Conservation (phyloP, 2,329 filamentous ascomycete species). For the Trichoderma sp. region DNA sequence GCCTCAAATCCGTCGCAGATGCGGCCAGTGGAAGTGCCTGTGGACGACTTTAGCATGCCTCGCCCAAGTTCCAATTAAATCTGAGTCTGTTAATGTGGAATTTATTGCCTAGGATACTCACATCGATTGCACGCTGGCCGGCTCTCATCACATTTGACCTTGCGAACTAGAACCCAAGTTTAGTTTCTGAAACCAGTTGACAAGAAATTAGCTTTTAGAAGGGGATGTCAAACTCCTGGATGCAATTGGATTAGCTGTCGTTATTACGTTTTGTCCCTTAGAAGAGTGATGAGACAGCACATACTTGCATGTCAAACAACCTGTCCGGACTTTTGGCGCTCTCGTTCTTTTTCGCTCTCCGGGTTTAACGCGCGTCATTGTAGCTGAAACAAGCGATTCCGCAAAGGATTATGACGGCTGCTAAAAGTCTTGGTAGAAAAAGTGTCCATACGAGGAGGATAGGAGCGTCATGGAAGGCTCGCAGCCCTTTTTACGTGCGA, state of each 20-base stretch:
- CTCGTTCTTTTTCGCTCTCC: background rate
- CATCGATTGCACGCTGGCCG: background rate
- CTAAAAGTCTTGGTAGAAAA: too few species aligned
- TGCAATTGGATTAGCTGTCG: background rate
- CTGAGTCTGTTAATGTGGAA: too few species aligned
- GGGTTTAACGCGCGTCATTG: background rate
- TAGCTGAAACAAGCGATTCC: background rate
- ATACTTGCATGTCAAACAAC: background rate
- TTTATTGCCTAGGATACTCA: background rate
- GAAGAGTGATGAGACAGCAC: background rate
- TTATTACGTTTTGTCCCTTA: background rate
- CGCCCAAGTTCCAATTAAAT: too few species aligned
- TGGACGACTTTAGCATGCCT: too few species aligned
- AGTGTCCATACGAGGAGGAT: background rate
- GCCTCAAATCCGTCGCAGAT: too few species aligned
- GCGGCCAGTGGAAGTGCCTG: too few species aligned
- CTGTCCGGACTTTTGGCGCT: background rate
- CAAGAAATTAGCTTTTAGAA: background rate
- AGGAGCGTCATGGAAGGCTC: background rate
- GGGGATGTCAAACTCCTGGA: background rate
- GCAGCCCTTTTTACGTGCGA: too few species aligned
- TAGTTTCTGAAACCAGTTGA: background rate
- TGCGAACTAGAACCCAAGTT: slow-evolving; percentile 1
- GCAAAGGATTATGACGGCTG: background rate
- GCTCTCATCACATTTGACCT: background rate